Percentiles rank a stretch among this genome's conserved stretches.
phyloP scores from a whole-genome alignment of 140 eudicot genomes.

The Ambrosia hybrid region DNA sequence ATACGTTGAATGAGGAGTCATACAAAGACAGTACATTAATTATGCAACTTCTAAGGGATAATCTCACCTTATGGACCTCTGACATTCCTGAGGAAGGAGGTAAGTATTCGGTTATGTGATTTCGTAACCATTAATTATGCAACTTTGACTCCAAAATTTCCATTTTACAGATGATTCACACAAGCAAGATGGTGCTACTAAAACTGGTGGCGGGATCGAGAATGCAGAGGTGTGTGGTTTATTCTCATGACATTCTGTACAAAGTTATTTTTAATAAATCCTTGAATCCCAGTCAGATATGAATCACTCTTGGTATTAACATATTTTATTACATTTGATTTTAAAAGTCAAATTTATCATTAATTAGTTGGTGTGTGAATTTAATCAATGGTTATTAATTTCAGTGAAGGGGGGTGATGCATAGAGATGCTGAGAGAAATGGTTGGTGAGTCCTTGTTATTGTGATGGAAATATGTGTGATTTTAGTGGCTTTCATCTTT shows the following conservation, averaged over 20 bases:
- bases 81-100: slow-evolving; percentile 62
- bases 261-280: neutral
- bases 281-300: neutral
- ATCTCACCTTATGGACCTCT: slow-evolving; percentile 56
- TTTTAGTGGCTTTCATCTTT: slow-evolving; percentile 61
- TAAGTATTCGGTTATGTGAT: slow-evolving; percentile 17
- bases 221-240: slow-evolving; percentile 54
- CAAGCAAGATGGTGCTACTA: slow-evolving; percentile 52
- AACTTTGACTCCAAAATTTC: neutral
- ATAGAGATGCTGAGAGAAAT: slow-evolving; percentile 18
- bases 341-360: neutral
- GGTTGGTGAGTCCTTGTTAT: slow-evolving; percentile 18
- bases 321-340: slow-evolving; percentile 9
- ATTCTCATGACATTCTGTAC: too few relatives aligned
- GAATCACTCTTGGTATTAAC: slow-evolving; percentile 4
- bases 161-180: slow-evolving; percentile 59
- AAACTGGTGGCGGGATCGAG: slow-evolving; percentile 47
- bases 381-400: slow-evolving; percentile 8
- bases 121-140: neutral
- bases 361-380: neutral
- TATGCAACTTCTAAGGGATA: slow-evolving; percentile 58
- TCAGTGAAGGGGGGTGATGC: slow-evolving; percentile 29
- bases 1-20: slow-evolving; percentile 49
- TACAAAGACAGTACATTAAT: slow-evolving; percentile 62
- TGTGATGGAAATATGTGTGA: slow-evolving; percentile 24